Percentiles rank a stretch among this genome's conserved stretches.
These are phyloP conservation scores for Ophiostoma populinum DNA, from an alignment of 2,329 filamentous ascomycete species.

Conservation along the genomic window DNA sequence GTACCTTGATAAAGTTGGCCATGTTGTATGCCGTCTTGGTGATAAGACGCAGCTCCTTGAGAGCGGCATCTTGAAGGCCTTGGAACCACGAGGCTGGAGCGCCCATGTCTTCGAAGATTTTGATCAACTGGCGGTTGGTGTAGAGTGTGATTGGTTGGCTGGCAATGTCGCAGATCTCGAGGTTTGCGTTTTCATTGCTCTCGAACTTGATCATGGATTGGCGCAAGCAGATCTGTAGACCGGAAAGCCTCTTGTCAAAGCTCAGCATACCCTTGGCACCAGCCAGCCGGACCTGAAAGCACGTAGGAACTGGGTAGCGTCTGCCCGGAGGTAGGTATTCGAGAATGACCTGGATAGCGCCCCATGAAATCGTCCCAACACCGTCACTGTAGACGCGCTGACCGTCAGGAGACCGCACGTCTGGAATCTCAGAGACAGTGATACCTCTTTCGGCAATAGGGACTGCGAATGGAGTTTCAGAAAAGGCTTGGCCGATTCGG, in stretches of 20 bases:
- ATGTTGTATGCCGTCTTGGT: conserved; percentile 43
- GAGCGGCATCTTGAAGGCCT: conserved; percentile 42
- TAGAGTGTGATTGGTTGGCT: conserved; percentile 50
- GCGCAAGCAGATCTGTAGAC: conserved; percentile 43
- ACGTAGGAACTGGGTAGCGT: conserved; percentile 32
- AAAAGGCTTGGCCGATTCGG: conserved; percentile 50
- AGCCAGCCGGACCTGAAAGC: conserved; percentile 57
- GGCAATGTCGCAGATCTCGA: conserved; percentile 58
- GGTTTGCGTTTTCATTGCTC: conserved; percentile 31
- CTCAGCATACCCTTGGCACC: conserved; percentile 68
- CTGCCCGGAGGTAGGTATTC: conserved; percentile 28
- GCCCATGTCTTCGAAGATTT: conserved; percentile 67
- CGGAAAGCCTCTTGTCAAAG: conserved; percentile 42
- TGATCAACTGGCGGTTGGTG: conserved; percentile 68
- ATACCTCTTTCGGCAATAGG: conserved; percentile 24
- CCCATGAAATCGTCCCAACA: conserved; percentile 52
- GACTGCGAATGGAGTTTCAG: conserved; percentile 53
- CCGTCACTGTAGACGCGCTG: conserved; percentile 60
- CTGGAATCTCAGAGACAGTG: conserved; percentile 20
- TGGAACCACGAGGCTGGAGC: conserved; percentile 43
- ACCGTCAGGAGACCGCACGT: conserved; percentile 32
- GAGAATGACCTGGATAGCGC: conserved; percentile 44
- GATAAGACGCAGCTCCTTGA: conserved; percentile 40
- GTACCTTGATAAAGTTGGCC: conserved; percentile 44
- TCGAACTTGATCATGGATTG: conserved; percentile 68